Conservation (phyloP, 2,329 filamentous ascomycete genomes). For the Cercospora sesami region DNA sequence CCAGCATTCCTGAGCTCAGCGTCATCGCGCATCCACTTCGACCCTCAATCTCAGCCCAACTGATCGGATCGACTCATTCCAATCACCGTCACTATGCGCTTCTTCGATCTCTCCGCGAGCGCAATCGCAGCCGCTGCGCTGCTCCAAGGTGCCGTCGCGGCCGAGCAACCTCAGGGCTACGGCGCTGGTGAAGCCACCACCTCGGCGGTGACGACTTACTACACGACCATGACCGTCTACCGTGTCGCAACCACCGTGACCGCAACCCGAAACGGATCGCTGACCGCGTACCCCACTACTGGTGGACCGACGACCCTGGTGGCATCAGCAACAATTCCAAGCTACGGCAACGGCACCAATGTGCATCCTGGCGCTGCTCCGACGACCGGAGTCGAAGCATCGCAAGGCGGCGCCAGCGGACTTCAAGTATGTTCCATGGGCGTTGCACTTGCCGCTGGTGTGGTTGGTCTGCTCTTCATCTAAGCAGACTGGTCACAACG, state of each 20-base stretch:
- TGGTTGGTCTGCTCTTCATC: constrained; percentile 26
- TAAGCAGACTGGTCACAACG: background rate
- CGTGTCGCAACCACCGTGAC: constrained; percentile 34
- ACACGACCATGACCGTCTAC: constrained; percentile 32
- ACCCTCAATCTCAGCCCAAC: constrained; percentile 14
- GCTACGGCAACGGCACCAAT: constrained; percentile 26
- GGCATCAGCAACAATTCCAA: background rate
- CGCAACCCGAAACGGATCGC: constrained; percentile 27
- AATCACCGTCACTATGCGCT: constrained; percentile 28
- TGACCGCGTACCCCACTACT: constrained; percentile 8
- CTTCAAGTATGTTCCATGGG: constrained; percentile 22
- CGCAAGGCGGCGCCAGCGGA: constrained; percentile 23
- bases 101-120: constrained; percentile 28
- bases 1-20: constrained; percentile 19
- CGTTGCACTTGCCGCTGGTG: constrained; percentile 25
- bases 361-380: constrained; percentile 15
- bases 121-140: constrained; percentile 24
- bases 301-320: background rate
- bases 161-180: constrained; percentile 15
- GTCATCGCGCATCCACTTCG: constrained; percentile 20
- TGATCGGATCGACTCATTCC: constrained; percentile 20
- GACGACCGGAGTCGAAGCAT: constrained; percentile 17
- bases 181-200: constrained; percentile 15
- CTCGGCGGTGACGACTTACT: constrained; percentile 30
- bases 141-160: constrained; percentile 20